phyloP scores from a whole-genome alignment of 257 asterid genomes.

The Nicotiana knightiana region DNA sequence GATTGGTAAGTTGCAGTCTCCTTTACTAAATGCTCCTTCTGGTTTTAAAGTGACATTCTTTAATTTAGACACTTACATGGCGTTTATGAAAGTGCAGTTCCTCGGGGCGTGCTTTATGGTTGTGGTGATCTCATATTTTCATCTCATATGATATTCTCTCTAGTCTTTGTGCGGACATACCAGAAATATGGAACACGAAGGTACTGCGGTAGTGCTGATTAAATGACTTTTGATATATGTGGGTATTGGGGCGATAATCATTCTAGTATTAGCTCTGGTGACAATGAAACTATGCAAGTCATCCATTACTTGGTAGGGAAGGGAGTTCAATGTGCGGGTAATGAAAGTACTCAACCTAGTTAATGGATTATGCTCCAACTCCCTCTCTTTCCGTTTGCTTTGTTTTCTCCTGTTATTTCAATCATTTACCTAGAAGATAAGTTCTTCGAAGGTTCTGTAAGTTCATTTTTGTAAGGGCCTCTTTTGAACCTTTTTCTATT shows the following conservation, averaged over 20 bases:
- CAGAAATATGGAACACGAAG: conserved; percentile 80
- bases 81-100: conserved; percentile 47
- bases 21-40: neutral
- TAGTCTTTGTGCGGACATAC: conserved; percentile 85
- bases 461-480: neutral
- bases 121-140: conserved; percentile 98
- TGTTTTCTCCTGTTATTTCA: neutral
- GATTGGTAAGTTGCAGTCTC: conserved; percentile 36
- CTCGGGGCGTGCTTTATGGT: conserved; percentile 86
- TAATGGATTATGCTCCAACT: neutral
- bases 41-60: neutral
- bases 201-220: conserved; percentile 25
- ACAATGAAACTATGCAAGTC: neutral
- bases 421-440: neutral
- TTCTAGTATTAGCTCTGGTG: neutral
- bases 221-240: neutral
- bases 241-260: neutral
- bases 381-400: neutral
- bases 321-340: neutral
- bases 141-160: conserved; percentile 95
- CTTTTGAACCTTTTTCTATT: neutral
- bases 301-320: neutral
- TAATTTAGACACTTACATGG: conserved; percentile 7
- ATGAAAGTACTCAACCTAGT: neutral
- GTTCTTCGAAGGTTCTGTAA: neutral